These are phyloP conservation scores for Meyerozyma sp. DNA, from an alignment of 1,139 yeast genomes.

Conservation along the genomic window DNA sequence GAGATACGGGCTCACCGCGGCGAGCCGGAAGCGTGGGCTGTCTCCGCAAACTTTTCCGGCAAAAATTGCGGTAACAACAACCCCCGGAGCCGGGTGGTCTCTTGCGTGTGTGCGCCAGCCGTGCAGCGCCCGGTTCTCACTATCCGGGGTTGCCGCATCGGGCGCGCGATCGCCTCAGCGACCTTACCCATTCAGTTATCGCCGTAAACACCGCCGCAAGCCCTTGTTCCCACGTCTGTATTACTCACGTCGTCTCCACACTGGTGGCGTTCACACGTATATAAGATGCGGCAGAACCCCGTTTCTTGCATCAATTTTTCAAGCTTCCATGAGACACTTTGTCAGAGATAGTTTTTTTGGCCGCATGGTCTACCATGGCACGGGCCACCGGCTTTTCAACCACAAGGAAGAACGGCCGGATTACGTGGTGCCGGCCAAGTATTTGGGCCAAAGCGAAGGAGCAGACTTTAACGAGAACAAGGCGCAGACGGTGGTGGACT, in stretches of 20 bases:
- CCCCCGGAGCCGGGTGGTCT: background rate
- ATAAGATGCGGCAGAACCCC: background rate
- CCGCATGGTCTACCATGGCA: constrained; percentile 24
- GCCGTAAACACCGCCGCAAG: background rate
- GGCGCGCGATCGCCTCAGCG: background rate
- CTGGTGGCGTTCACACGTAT: background rate
- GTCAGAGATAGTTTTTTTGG: constrained; percentile 29
- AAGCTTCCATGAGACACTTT: background rate
- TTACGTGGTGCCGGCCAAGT: constrained; percentile 30
- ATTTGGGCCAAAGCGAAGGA: constrained; percentile 8
- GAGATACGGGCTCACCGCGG: no score
- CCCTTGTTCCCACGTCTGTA: background rate
- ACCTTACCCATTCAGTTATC: background rate
- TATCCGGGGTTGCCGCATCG: background rate
- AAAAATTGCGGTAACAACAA: no score
- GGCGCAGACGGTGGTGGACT: no score
- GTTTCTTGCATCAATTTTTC: background rate
- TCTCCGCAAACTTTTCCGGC: no score
- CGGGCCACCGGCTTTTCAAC: constrained; percentile 22
- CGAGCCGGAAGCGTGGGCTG: no score
- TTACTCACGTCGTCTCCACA: background rate
- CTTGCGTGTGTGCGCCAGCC: background rate
- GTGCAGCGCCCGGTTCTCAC: background rate
- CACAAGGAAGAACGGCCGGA: constrained; percentile 29
- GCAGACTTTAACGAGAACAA: background rate